Evolutionary conservation across 768 basidiomycete species (phyloP).

Genomic region (Termitomyces sp.): DNA sequence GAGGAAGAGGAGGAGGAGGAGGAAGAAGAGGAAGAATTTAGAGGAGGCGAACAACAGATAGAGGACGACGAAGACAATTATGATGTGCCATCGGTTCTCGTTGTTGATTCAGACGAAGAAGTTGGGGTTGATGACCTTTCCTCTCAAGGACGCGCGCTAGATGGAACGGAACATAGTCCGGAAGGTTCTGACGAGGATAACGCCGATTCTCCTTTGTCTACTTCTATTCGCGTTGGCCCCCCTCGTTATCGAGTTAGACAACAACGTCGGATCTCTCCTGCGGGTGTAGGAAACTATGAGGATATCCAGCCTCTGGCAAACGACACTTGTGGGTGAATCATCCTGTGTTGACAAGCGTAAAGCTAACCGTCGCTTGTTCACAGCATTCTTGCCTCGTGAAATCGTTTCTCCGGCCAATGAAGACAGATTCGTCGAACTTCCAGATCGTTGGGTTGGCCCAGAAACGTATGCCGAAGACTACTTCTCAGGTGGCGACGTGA

Average conservation of each 20-base stretch:
- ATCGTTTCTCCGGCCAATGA: conserved; percentile 11
- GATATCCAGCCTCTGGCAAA: conserved; percentile 24
- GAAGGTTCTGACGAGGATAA: conserved; percentile 12
- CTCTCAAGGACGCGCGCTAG: conserved; percentile 1
- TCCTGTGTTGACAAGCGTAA: not conserved
- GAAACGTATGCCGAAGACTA: conserved; percentile 30
- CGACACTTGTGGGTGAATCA: conserved; percentile 23
- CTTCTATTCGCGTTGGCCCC: not conserved
- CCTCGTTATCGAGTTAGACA: conserved; percentile 4
- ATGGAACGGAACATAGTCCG: conserved; percentile 9
- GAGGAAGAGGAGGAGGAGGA: conserved; percentile 1
- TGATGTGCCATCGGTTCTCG: conserved; percentile 10
- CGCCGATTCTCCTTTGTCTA: not conserved
- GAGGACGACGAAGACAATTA: conserved; percentile 11
- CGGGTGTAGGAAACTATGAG: conserved; percentile 2
- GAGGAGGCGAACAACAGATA: not conserved
- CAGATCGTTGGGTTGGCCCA: conserved; percentile 28
- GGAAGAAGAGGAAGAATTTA: not conserved
- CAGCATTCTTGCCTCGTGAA: conserved; percentile 16
- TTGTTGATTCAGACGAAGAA: conserved; percentile 22
- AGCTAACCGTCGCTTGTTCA: not conserved
- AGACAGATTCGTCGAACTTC: conserved; percentile 20
- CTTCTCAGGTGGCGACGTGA: conserved; percentile 24
- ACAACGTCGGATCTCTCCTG: not conserved
- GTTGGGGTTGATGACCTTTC: conserved; percentile 3